Evolutionary conservation across 805 yeast species (phyloP).

Genomic region (Wickerhamomyces hampshirensis): DNA sequence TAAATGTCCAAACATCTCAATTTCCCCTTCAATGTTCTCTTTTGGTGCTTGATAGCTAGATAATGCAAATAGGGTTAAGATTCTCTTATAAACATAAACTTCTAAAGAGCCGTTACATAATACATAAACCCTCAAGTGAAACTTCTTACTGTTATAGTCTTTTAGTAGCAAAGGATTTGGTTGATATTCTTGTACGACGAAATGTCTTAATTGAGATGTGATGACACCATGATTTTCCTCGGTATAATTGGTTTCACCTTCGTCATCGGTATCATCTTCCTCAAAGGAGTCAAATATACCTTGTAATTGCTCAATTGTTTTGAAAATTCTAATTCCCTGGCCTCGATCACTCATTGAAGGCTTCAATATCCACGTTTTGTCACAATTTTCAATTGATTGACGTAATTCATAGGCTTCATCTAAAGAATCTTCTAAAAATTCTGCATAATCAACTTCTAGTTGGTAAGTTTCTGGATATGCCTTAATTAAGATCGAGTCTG

Average conservation of each 20-base stretch:
- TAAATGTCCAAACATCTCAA: constrained; percentile 55
- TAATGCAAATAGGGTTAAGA: constrained; percentile 79
- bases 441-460: constrained; percentile 91
- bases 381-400: constrained; percentile 61
- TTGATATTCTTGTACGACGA: constrained; percentile 82
- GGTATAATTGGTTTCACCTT: constrained; percentile 40
- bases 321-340: constrained; percentile 86
- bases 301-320: constrained; percentile 74
- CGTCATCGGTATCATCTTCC: constrained; percentile 61
- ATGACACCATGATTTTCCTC: constrained; percentile 59
- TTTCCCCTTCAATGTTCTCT: constrained; percentile 34
- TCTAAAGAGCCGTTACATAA: constrained; percentile 66
- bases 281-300: constrained; percentile 82
- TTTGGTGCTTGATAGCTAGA: constrained; percentile 35
- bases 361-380: constrained; percentile 79
- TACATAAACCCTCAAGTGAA: constrained; percentile 85
- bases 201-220: constrained; percentile 85
- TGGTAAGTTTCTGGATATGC: constrained; percentile 75
- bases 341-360: constrained; percentile 98
- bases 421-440: constrained; percentile 86
- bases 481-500: constrained; percentile 49
- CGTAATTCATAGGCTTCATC: constrained; percentile 90
- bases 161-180: constrained; percentile 60
- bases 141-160: constrained; percentile 62
- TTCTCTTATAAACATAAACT: constrained; percentile 75